phyloP scores from a whole-genome alignment of 805 yeast genomes.

The Middelhovenomyces tepae region DNA sequence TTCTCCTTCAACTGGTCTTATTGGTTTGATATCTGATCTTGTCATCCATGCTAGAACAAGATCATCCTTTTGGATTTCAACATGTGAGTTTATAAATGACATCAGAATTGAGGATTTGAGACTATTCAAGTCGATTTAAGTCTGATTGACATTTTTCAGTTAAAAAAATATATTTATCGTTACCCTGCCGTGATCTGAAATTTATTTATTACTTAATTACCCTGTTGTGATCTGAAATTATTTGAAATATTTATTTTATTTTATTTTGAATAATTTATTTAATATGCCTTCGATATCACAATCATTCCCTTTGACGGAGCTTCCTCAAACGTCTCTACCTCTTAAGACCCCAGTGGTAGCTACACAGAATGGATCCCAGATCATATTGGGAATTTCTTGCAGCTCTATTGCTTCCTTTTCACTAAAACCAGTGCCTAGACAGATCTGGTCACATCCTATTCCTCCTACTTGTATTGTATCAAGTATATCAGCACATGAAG shows the following conservation, averaged over 20 bases:
- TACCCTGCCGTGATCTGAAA: too few relatives aligned
- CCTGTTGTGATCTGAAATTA: too few relatives aligned
- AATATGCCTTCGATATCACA: conserved; percentile 3
- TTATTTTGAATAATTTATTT: too few relatives aligned
- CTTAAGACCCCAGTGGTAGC: conserved; percentile 1
- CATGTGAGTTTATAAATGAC: too few relatives aligned
- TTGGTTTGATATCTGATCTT: conserved; percentile 69
- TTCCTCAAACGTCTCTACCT: conserved; percentile 4
- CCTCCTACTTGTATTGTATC: background rate
- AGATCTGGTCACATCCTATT: conserved; percentile 1
- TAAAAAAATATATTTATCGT: too few relatives aligned
- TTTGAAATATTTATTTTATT: too few relatives aligned
- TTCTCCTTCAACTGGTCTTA: conserved; percentile 50
- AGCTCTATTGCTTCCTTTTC: conserved; percentile 1
- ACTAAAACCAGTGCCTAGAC: conserved; percentile 1
- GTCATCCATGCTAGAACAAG: conserved; percentile 80
- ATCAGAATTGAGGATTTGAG: too few relatives aligned
- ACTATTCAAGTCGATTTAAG: too few relatives aligned
- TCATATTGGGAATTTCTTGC: conserved; percentile 2
- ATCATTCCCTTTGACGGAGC: background rate
- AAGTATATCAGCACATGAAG: conserved; percentile 1
- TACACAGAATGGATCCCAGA: background rate
- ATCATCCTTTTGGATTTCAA: too few relatives aligned
- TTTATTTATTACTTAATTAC: too few relatives aligned
- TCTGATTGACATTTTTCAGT: too few relatives aligned